Evolutionary conservation across 495 filamentous ascomycete genomes (phyloP), one percentile per base, ranked within the genome.

Genomic region (Pyronema domesticum): DNA sequence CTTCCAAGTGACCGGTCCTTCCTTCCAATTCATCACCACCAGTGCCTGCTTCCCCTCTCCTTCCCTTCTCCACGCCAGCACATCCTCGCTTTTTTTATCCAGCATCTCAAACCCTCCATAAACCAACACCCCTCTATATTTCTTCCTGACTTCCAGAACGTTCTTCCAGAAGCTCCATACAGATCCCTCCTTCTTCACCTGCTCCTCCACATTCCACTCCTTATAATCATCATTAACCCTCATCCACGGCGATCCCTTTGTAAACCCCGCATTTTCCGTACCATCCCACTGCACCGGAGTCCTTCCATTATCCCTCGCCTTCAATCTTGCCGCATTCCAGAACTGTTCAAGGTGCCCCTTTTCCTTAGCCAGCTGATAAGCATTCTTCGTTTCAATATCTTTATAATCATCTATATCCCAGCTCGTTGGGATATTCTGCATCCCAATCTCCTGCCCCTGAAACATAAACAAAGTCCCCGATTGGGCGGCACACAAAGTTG

Each of bases 371-470:
- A 23, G 37, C 15, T 50, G 60, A 47, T 72, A 68, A n/a, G 57
- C 57, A 17, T 80, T 82, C 3, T 79, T 63, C 34, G 76, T 77
- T 58, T 85, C 83, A 50, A 86, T 73, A 59, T 88, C 84, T 58
- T 80, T 78, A 66, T 82, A 86, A 52, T 84, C 76, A 11, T 77
- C 74, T 19, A 84, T 79, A 0, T 65, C 68, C 83, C 82, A 86
- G 14, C 69, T 59, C 3, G 61, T 56, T 0, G 84, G 81, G 19
- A 83, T 74, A 61, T 88, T 86, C 35, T 74, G 72, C 78, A 86
- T 85, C 1, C 81, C 84, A 13, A 88, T 67, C 58, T 89, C 83
- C 59, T 89, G 80, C 7, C 84, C 84, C 58, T 88, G 82, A 57
- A 83, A 86, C 5, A 86, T 61, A 62, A 83, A 88, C 1, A 82